Percentiles rank a stretch among this genome's conserved stretches.
phyloP scores from a whole-genome alignment of 148 eudicot species.

The Bassia scoparia region DNA sequence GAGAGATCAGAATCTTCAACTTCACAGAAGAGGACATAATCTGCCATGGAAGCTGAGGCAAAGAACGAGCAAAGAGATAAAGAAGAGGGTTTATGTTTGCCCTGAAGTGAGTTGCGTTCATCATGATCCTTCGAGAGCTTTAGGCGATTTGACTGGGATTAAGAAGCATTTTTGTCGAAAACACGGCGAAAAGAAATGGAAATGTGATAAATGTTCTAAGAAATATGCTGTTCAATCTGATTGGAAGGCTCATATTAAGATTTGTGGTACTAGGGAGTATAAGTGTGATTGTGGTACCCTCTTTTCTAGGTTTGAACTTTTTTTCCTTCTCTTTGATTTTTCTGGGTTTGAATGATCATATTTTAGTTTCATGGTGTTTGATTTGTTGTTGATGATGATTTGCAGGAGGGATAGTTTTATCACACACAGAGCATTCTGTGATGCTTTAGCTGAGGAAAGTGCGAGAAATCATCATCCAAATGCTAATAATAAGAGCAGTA shows the following conservation, averaged over 20 bases:
- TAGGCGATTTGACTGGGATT: conserved; percentile 87
- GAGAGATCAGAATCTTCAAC: conserved; percentile 79
- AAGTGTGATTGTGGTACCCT: conserved; percentile 82
- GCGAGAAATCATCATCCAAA: conserved; percentile 43
- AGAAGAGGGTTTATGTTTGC: conserved; percentile 77
- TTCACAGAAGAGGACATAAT: conserved; percentile 86
- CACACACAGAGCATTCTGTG: conserved; percentile 86
- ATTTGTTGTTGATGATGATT: conserved; percentile 16
- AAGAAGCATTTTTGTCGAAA: conserved; percentile 82
- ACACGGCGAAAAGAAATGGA: conserved; percentile 92
- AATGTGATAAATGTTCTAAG: conserved; percentile 84
- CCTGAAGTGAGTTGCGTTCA: conserved; percentile 76
- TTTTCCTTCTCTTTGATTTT: too few relatives aligned
- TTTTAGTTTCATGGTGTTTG: too few relatives aligned
- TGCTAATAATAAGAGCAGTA: background rate
- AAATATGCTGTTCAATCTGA: conserved; percentile 93
- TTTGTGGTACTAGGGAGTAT: conserved; percentile 79
- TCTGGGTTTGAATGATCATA: too few relatives aligned
- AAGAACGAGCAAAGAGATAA: conserved; percentile 65
- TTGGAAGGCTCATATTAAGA: conserved; percentile 82
- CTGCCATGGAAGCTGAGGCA: conserved; percentile 89
- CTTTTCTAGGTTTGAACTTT: conserved; percentile 49
- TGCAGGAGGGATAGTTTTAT: conserved; percentile 79
- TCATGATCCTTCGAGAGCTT: conserved; percentile 73
- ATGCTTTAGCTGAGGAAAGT: conserved; percentile 70